Conservation (phyloP, 2,329 filamentous ascomycete species). For the Alternaria panax region DNA sequence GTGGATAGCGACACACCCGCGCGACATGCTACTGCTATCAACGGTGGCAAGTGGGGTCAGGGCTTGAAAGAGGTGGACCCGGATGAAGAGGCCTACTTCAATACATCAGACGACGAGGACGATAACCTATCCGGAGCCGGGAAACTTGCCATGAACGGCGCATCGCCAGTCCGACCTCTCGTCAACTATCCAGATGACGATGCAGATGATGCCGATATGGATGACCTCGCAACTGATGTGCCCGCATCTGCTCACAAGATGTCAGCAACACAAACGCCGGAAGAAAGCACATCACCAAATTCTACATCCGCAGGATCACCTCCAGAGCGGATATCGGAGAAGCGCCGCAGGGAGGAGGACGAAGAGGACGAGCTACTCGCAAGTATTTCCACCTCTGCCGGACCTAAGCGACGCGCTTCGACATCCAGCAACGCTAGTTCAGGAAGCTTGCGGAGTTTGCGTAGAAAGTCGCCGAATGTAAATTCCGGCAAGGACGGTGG, state of each 20-base stretch:
- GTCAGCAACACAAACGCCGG: constrained; percentile 33
- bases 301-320: constrained; percentile 33
- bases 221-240: constrained; percentile 60
- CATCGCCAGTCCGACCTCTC: constrained; percentile 69
- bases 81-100: constrained; percentile 93
- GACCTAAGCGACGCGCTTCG: constrained; percentile 55
- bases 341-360: constrained; percentile 89
- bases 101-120: constrained; percentile 85
- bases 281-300: constrained; percentile 35
- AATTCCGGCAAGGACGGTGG: constrained; percentile 54
- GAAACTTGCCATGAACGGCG: constrained; percentile 65
- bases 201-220: constrained; percentile 65
- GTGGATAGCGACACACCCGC: constrained; percentile 65
- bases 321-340: constrained; percentile 83
- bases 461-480: constrained; percentile 53
- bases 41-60: constrained; percentile 68
- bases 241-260: constrained; percentile 42
- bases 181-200: constrained; percentile 96
- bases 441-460: constrained; percentile 47
- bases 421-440: constrained; percentile 44
- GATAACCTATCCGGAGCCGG: constrained; percentile 54
- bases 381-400: constrained; percentile 69
- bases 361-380: constrained; percentile 86
- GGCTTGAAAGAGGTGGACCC: constrained; percentile 83
- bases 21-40: constrained; percentile 56